Base-by-base conservation (phyloP, 148 eudicot genomes). In the Vaccinium vitisidaea region DNA sequence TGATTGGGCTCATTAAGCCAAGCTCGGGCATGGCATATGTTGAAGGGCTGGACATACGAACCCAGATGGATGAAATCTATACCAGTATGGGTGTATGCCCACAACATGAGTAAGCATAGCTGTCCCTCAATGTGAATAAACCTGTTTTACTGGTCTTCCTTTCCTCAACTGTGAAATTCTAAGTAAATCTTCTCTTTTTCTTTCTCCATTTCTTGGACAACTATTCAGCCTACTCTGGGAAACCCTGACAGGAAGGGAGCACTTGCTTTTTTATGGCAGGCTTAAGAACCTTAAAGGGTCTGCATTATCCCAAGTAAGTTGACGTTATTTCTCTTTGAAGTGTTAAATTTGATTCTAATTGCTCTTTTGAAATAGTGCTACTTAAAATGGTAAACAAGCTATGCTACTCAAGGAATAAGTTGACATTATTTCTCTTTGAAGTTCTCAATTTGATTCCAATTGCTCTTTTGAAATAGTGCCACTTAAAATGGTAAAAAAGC, bases 81-180 rank as follows among this genome's bases (percentile, higher is more conserved):
- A 88, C 92, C 80, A 96, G 90, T 88, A 96, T 96, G 98, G 99
- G 99, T 36, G 98, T 96, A 56, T 96, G 99, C 86, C 99, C 94
- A 1, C 98, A 96, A 79, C 97, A 94, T 61, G 97, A 96, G 99
- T 96, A 92, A 84, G 98, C 83, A 80, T 67, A 52, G 21, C 79
- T 21, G 63, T 36, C 27, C 52, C 27, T 71, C 5, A 13, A 13
- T n/a, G 9, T 87, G 46, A 21, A 36, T 30, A 6, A 30, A 36
- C 25, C 71, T 76, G 23, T 77, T 86, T 53, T 19, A 53, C 18
- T 55, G 58, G 50, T 74, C 70, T 16, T 78, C 78, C 32, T 76
- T 54, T 32, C 65, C 25, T 56, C 7, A 27, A 23, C 77, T 27
- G 32, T 55, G 53, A 75, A 27, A 52, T 19, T 59, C 21, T 86